These are phyloP conservation scores for Annulohypoxylon maeteangense DNA, from an alignment of 495 filamentous ascomycete genomes.

Conservation along the genomic window DNA sequence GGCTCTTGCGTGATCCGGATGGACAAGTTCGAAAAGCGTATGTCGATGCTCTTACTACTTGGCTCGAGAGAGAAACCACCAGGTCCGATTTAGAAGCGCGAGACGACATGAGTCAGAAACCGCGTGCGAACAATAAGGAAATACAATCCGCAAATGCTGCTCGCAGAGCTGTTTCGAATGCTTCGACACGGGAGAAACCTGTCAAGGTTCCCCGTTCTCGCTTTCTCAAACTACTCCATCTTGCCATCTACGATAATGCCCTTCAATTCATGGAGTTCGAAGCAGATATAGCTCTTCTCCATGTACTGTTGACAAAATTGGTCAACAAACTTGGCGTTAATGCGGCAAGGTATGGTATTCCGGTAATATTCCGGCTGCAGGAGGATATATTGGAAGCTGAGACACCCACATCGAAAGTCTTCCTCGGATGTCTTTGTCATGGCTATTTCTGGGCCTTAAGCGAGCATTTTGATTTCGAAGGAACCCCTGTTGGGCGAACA, in stretches of 20 bases:
- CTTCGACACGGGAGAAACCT: constrained; percentile 68
- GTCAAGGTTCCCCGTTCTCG: constrained; percentile 66
- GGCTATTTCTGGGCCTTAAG: constrained; percentile 85
- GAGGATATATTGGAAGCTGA: constrained; percentile 78
- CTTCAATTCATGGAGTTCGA: constrained; percentile 75
- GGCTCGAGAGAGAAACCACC: constrained; percentile 82
- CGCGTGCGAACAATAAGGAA: constrained; percentile 51
- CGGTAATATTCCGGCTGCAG: constrained; percentile 88
- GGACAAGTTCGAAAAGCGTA: constrained; percentile 83
- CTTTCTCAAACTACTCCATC: constrained; percentile 85
- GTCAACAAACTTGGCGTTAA: constrained; percentile 85
- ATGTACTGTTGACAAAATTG: constrained; percentile 76
- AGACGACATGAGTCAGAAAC: constrained; percentile 61
- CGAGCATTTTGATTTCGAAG: constrained; percentile 81
- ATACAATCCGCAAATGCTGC: constrained; percentile 52
- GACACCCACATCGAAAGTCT: constrained; percentile 71
- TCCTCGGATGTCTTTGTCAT: constrained; percentile 83
- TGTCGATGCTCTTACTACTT: constrained; percentile 80
- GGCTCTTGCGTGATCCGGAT: constrained; percentile 82
- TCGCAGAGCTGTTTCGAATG: constrained; percentile 75
- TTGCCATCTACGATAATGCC: constrained; percentile 87
- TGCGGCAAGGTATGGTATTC: constrained; percentile 77
- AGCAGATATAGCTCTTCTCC: constrained; percentile 76
- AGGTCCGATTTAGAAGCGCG: constrained; percentile 70
- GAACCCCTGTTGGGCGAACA: constrained; percentile 69